Percentiles rank a stretch among this genome's conserved stretches.
phyloP scores from a whole-genome alignment of 805 yeast genomes.

The Wickerhamiella vanderwaltii region DNA sequence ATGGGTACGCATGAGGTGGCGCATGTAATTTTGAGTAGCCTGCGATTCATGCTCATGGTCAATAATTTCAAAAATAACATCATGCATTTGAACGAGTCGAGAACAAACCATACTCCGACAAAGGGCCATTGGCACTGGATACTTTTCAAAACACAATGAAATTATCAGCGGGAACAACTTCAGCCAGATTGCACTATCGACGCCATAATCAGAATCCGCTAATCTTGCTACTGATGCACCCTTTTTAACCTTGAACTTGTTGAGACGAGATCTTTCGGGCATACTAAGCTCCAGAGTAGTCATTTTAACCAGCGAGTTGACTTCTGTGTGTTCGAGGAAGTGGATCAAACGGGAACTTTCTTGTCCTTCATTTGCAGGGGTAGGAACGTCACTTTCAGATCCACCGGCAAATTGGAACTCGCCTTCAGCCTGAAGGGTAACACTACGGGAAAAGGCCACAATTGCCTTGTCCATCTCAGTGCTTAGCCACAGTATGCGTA shows the following conservation, averaged over 20 bases:
- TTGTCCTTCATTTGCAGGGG: not conserved
- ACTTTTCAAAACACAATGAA: constrained; percentile 56
- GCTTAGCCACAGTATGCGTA: constrained; percentile 60
- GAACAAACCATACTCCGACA: constrained; percentile 86
- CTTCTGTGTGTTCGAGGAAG: constrained; percentile 59
- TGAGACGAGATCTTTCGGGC: constrained; percentile 65
- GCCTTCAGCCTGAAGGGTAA: constrained; percentile 14
- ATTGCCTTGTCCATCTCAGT: constrained; percentile 84
- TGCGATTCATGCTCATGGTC: constrained; percentile 17
- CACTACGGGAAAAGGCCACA: constrained; percentile 24
- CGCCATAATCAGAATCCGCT: constrained; percentile 88
- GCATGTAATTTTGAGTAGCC: not conserved
- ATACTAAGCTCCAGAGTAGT: constrained; percentile 37
- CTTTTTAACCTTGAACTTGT: constrained; percentile 46
- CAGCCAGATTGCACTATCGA: constrained; percentile 95
- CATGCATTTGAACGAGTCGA: constrained; percentile 64
- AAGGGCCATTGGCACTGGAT: constrained; percentile 89
- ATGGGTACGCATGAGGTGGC: constrained; percentile 30
- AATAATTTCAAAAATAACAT: constrained; percentile 25
- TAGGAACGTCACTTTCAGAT: not conserved
- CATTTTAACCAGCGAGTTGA: constrained; percentile 46
- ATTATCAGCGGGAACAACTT: constrained; percentile 69
- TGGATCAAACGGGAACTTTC: constrained; percentile 38
- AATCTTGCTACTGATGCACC: constrained; percentile 59
- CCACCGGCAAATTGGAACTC: constrained; percentile 14